Evolutionary conservation across 345 rosid species (phyloP).

Genomic region (Syzygium aromaticum): DNA sequence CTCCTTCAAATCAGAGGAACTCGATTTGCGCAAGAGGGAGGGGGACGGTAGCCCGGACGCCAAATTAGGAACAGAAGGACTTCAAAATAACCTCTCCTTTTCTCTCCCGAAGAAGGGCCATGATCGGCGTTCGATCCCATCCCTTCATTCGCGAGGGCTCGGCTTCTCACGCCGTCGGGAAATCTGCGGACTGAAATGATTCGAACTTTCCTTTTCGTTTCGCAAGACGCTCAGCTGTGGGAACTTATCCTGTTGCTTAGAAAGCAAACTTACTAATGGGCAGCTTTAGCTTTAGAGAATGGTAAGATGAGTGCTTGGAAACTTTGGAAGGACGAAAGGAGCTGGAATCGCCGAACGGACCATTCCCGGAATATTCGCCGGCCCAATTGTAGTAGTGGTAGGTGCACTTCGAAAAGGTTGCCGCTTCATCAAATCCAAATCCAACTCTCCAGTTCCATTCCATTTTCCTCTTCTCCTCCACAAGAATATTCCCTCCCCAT

Average conservation of each 20-base stretch:
- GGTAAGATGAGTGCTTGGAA: neutral
- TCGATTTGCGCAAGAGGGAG: neutral
- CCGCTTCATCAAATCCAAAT: neutral
- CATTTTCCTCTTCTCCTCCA: neutral
- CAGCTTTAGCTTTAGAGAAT: neutral
- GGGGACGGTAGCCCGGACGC: neutral
- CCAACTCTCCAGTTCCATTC: neutral
- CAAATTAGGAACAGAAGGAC: neutral
- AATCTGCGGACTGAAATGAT: neutral
- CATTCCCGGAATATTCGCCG: conserved; percentile 1
- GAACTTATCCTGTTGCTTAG: neutral
- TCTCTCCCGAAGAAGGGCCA: neutral
- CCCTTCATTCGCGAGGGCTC: neutral
- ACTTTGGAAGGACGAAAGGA: neutral
- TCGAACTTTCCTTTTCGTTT: neutral
- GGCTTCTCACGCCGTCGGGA: neutral
- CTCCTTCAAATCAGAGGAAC: neutral
- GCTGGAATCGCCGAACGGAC: neutral
- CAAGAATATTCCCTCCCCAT: neutral
- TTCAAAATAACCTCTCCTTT: neutral
- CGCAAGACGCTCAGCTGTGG: neutral
- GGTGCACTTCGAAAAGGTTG: neutral
- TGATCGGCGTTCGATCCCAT: too few relatives aligned
- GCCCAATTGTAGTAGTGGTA: neutral
- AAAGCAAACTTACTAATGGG: neutral